A percentile compares a stretch with the other conserved stretches of the same genome.
phyloP scores from a whole-genome alignment of 768 basidiomycete species.

The Melanogaster broomeanus region DNA sequence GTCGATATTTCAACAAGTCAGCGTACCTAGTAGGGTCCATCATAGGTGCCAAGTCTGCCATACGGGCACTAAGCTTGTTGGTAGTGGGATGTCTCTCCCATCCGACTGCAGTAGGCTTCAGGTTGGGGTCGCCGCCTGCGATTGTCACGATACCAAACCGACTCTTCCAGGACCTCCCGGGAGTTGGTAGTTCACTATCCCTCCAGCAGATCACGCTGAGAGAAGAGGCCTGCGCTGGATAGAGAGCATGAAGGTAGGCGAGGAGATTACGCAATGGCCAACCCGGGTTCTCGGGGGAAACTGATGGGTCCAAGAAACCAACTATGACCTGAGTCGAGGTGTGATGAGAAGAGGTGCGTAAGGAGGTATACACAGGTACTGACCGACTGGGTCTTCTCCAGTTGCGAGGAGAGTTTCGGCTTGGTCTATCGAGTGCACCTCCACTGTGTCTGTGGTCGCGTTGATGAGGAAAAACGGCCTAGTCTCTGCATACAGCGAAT shows the following conservation, averaged over 20 bases:
- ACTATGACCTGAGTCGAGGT: slow-evolving; percentile 47
- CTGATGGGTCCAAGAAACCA: slow-evolving; percentile 85
- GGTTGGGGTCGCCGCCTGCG: slow-evolving; percentile 14
- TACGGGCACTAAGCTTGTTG: slow-evolving; percentile 82
- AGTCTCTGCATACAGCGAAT: slow-evolving; percentile 42
- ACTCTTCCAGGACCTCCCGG: slow-evolving; percentile 55
- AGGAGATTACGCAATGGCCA: slow-evolving; percentile 96
- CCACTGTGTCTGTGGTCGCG: slow-evolving; percentile 33
- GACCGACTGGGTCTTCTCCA: slow-evolving; percentile 43
- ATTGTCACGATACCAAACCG: slow-evolving; percentile 53
- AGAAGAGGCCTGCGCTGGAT: slow-evolving; percentile 48
- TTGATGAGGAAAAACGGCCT: slow-evolving; percentile 67
- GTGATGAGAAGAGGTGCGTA: neutral
- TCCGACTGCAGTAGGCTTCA: slow-evolving; percentile 71
- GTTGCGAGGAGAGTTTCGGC: slow-evolving; percentile 59
- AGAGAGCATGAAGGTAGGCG: slow-evolving; percentile 67
- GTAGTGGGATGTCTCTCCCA: slow-evolving; percentile 89
- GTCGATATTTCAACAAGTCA: neutral
- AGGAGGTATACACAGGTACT: slow-evolving; percentile 15
- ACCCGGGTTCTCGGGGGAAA: slow-evolving; percentile 70
- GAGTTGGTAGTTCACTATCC: slow-evolving; percentile 51
- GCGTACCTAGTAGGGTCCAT: slow-evolving; percentile 86
- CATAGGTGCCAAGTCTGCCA: slow-evolving; percentile 92
- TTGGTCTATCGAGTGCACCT: slow-evolving; percentile 56
- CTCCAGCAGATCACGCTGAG: slow-evolving; percentile 80